Conservation (phyloP, 768 basidiomycete genomes). For the Mycena rosella region DNA sequence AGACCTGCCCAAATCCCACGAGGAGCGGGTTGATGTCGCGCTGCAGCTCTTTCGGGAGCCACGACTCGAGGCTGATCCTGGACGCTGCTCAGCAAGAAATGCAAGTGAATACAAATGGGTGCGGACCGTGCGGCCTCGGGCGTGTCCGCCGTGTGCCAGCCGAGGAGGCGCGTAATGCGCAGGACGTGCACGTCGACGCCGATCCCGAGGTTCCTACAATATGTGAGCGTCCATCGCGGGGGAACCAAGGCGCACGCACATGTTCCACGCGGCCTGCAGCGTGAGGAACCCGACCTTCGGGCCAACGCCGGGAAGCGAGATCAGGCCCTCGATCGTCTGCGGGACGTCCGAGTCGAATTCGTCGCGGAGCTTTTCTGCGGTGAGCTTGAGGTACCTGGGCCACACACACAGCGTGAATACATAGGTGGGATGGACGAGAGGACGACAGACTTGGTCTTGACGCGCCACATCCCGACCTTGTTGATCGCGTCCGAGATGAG, state of each 20-base stretch:
- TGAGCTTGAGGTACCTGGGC: constrained; percentile 79
- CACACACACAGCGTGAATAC: neutral
- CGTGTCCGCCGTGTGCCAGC: constrained; percentile 93
- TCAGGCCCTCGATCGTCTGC: constrained; percentile 88
- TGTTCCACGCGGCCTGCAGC: constrained; percentile 86
- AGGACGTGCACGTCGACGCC: constrained; percentile 98
- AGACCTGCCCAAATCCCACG: constrained; percentile 88
- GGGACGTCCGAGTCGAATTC: constrained; percentile 89
- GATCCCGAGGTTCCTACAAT: constrained; percentile 83
- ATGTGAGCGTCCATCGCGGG: neutral
- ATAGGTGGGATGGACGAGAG: neutral
- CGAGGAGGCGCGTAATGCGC: constrained; percentile 91
- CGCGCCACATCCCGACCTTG: constrained; percentile 94
- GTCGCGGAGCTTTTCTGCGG: constrained; percentile 76
- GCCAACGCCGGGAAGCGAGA: constrained; percentile 90
- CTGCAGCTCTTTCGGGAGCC: constrained; percentile 82
- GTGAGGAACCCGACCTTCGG: constrained; percentile 96
- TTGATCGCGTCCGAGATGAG: constrained; percentile 82
- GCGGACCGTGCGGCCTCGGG: constrained; percentile 89
- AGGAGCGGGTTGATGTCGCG: constrained; percentile 83
- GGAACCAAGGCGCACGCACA: constrained; percentile 62
- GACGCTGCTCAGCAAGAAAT: neutral
- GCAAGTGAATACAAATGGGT: neutral
- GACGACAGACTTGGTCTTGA: constrained; percentile 79
- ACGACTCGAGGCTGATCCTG: constrained; percentile 86